Conservation (phyloP, 371 early-diverging fungal species). For the Lichtheimia ramosa region DNA sequence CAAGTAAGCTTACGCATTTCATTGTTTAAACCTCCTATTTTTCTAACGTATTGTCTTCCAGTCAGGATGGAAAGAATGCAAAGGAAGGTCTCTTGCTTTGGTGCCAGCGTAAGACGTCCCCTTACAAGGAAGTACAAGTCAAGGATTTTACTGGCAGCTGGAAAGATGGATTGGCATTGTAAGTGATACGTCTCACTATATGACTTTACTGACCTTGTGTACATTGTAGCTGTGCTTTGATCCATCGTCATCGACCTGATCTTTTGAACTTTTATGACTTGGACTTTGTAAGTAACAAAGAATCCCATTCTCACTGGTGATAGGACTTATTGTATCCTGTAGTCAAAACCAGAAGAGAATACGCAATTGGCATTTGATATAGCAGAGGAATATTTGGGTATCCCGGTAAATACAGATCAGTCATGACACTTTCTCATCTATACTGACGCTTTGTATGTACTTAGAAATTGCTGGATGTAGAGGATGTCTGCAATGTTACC, state of each 20-base stretch:
- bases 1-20: slow-evolving; percentile 42
- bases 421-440: too few relatives aligned
- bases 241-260: slow-evolving; percentile 97
- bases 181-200: slow-evolving; percentile 19
- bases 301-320: not conserved
- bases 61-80: slow-evolving; percentile 92
- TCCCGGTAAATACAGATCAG: slow-evolving; percentile 58
- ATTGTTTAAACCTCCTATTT: too few relatives aligned
- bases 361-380: slow-evolving; percentile 94
- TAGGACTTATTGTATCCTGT: not conserved
- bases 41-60: slow-evolving; percentile 13
- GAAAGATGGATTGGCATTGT: slow-evolving; percentile 95
- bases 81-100: slow-evolving; percentile 92
- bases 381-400: slow-evolving; percentile 87
- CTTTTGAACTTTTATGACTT: slow-evolving; percentile 86
- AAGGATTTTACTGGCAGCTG: slow-evolving; percentile 89
- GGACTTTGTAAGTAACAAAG: slow-evolving; percentile 58
- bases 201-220: not conserved
- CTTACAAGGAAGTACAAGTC: slow-evolving; percentile 83
- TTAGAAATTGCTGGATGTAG: slow-evolving; percentile 87
- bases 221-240: slow-evolving; percentile 79
- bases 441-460: not conserved
- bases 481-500: slow-evolving; percentile 92
- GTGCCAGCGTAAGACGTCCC: slow-evolving; percentile 94
- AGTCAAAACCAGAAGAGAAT: slow-evolving; percentile 80